These are phyloP conservation scores for Termitomyces sp. DNA, from an alignment of 768 basidiomycete genomes.

Conservation along the genomic window DNA sequence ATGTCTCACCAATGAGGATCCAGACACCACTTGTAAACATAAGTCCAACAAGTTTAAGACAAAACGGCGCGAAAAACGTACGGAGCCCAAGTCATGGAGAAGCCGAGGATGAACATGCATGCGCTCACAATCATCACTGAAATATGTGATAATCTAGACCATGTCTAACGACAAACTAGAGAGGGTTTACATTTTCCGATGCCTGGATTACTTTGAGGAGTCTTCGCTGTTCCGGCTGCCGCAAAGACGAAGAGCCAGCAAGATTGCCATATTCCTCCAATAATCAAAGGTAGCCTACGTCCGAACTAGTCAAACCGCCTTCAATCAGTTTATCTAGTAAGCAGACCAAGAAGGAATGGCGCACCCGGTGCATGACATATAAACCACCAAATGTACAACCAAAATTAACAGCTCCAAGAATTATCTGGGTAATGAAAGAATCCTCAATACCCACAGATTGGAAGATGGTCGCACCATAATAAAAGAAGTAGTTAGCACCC, in stretches of 20 bases:
- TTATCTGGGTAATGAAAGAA: conserved; percentile 68
- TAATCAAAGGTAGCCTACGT: conserved; percentile 56
- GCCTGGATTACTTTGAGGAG: conserved; percentile 38
- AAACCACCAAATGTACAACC: conserved; percentile 67
- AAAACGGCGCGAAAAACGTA: conserved; percentile 16
- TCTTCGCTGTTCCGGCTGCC: conserved; percentile 59
- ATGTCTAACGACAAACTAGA: not conserved
- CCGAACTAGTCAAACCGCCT: conserved; percentile 40
- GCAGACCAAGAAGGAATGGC: conserved; percentile 12
- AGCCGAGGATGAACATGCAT: conserved; percentile 68
- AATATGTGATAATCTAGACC: conserved; percentile 3
- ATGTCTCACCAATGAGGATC: conserved; percentile 76
- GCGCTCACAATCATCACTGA: conserved; percentile 61
- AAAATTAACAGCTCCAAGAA: conserved; percentile 71
- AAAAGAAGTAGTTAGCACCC: conserved; percentile 68
- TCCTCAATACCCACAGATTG: conserved; percentile 60
- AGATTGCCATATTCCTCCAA: conserved; percentile 68
- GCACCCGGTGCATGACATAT: conserved; percentile 63
- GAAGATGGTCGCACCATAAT: conserved; percentile 64
- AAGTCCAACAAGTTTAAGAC: not conserved
- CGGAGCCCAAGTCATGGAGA: conserved; percentile 68
- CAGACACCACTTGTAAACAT: conserved; percentile 46
- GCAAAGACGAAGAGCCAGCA: conserved; percentile 71
- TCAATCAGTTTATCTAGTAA: not conserved
- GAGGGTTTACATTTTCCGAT: conserved; percentile 47